Percentiles rank a stretch among this genome's conserved stretches.
phyloP scores from a whole-genome alignment of 78 protist species.

The Dictyostelium brefeldianum region DNA sequence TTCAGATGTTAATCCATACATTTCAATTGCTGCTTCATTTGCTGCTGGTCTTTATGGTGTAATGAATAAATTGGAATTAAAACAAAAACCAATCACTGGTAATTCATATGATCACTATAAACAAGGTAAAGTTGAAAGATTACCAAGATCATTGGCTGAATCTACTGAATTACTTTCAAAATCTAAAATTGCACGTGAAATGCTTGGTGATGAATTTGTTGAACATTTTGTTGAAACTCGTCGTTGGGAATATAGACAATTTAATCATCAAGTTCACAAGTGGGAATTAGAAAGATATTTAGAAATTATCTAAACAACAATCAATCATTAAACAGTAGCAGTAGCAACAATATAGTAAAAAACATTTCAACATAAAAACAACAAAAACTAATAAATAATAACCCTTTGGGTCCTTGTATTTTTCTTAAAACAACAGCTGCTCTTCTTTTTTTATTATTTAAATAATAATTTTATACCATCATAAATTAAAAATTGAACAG shows the following conservation, averaged over 20 bases:
- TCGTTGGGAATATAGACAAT: slow-evolving; percentile 79
- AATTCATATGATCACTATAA: slow-evolving; percentile 51
- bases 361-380: neutral
- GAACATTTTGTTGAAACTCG: slow-evolving; percentile 82
- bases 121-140: slow-evolving; percentile 29
- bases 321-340: neutral
- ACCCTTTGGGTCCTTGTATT: neutral
- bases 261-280: slow-evolving; percentile 70
- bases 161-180: slow-evolving; percentile 50
- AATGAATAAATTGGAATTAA: slow-evolving; percentile 50
- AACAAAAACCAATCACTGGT: slow-evolving; percentile 21
- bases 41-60: slow-evolving; percentile 86
- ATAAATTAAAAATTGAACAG: slow-evolving; percentile 68
- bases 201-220: slow-evolving; percentile 81
- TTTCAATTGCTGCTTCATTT: slow-evolving; percentile 77
- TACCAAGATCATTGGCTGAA: slow-evolving; percentile 72
- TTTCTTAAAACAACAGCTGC: too few relatives aligned
- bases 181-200: slow-evolving; percentile 63
- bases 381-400: neutral
- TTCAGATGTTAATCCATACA: slow-evolving; percentile 78
- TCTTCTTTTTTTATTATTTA: too few relatives aligned
- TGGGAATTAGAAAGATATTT: slow-evolving; percentile 84
- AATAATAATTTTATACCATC: slow-evolving; percentile 65
- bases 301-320: slow-evolving; percentile 61
- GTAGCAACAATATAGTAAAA: neutral